A percentile compares a stretch with the other conserved stretches of the same genome.
phyloP scores from a whole-genome alignment of 176 grass and related monocot species.

The Juncus effusus region DNA sequence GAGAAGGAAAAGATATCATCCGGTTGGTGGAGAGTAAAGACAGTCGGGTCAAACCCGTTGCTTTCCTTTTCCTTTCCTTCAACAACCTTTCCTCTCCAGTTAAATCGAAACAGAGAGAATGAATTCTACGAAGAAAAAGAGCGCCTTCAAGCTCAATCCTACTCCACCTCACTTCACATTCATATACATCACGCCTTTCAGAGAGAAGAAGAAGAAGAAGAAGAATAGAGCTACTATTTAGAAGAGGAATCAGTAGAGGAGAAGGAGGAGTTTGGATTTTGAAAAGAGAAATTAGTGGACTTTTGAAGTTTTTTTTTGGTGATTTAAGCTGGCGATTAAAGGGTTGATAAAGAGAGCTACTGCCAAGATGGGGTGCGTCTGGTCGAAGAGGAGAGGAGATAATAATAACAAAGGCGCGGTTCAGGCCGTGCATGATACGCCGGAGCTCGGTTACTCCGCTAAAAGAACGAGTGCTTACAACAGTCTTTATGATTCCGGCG shows the following conservation, averaged over 20 bases:
- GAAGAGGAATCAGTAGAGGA: neutral
- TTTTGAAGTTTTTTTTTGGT: neutral
- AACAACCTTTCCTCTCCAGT: neutral
- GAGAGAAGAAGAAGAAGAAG: neutral
- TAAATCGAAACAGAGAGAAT: neutral
- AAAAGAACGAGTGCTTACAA: slow-evolving; percentile 27
- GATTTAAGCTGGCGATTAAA: slow-evolving; percentile 15
- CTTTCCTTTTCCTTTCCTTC: neutral
- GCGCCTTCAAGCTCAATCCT: neutral
- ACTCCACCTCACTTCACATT: neutral
- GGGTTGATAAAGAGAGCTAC: neutral
- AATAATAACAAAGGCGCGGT: neutral
- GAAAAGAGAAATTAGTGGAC: too few relatives aligned
- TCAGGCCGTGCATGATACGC: neutral
- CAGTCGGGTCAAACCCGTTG: neutral
- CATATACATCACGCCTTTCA: slow-evolving; percentile 11
- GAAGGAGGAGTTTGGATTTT: neutral
- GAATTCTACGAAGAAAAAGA: neutral
- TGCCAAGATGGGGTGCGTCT: slow-evolving; percentile 54
- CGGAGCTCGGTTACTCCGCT: slow-evolving; percentile 6
- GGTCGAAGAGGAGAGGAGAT: slow-evolving; percentile 1
- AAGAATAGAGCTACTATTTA: neutral
- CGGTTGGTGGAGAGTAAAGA: neutral
- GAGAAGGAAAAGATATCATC: neutral
- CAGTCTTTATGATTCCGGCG: slow-evolving; percentile 48